phyloP scores from a whole-genome alignment of 371 early-diverging fungal genomes.

The Circinella umbellata region DNA sequence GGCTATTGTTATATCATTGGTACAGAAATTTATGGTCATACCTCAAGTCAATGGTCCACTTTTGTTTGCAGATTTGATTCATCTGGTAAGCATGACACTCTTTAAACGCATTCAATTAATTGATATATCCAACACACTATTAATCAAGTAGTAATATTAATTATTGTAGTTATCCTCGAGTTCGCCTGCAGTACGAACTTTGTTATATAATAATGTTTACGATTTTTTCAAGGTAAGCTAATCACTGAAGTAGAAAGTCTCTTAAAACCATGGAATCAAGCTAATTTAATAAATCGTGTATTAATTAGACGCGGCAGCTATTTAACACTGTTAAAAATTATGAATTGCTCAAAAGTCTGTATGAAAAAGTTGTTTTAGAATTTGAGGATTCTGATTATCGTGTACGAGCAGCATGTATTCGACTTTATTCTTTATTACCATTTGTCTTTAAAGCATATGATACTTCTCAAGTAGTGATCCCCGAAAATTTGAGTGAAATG shows the following conservation, averaged over 20 bases:
- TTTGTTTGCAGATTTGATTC: slow-evolving; percentile 21
- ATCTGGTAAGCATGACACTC: slow-evolving; percentile 15
- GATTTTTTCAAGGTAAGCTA: slow-evolving; percentile 8
- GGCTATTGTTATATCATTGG: not conserved
- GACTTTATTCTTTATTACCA: slow-evolving; percentile 49
- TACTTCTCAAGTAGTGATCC: not conserved
- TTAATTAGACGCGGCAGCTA: slow-evolving; percentile 30
- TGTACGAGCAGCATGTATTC: slow-evolving; percentile 53
- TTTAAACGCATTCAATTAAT: not conserved
- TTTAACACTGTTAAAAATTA: slow-evolving; percentile 23
- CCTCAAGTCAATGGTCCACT: slow-evolving; percentile 26
- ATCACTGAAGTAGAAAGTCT: not conserved
- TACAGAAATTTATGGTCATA: slow-evolving; percentile 3
- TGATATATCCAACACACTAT: no score
- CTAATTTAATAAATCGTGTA: not conserved
- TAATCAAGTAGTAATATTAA: no score
- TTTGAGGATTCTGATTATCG: slow-evolving; percentile 57
- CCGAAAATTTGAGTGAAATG: slow-evolving; percentile 13
- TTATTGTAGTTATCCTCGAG: not conserved
- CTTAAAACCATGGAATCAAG: not conserved
- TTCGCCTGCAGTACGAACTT: not conserved
- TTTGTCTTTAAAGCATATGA: slow-evolving; percentile 27
- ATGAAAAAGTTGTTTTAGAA: slow-evolving; percentile 36
- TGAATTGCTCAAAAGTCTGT: slow-evolving; percentile 29
- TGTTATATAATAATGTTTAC: slow-evolving; percentile 4